phyloP scores from a whole-genome alignment of 2,329 filamentous ascomycete species.

The Ceratocystis harringtonii region DNA sequence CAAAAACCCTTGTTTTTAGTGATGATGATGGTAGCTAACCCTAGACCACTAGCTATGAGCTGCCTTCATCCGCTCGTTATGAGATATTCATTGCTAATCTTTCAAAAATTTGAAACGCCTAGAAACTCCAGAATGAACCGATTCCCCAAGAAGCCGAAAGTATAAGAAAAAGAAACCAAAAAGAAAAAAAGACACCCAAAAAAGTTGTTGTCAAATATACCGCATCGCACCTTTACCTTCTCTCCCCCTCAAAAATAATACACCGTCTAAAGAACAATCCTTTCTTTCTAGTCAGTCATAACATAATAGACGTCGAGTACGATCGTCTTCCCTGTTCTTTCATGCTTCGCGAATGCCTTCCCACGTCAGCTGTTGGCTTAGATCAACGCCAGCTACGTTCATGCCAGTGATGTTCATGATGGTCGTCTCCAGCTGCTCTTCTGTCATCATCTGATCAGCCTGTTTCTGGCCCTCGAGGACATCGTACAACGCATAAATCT shows the following conservation, averaged over 20 bases:
- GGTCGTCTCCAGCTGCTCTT: slow-evolving; percentile 49
- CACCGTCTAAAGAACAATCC: slow-evolving; percentile 7
- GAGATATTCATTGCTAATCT: background rate
- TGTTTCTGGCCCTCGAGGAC: slow-evolving; percentile 67
- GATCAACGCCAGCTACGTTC: slow-evolving; percentile 27
- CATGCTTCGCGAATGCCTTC: slow-evolving; percentile 26
- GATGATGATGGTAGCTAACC: background rate
- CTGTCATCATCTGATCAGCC: slow-evolving; percentile 45
- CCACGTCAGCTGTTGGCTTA: slow-evolving; percentile 30
- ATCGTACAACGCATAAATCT: slow-evolving; percentile 72
- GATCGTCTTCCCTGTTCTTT: background rate
- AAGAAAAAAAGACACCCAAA: slow-evolving; percentile 12
- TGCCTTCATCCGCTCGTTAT: background rate
- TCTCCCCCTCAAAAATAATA: slow-evolving; percentile 4
- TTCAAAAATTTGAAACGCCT: slow-evolving; percentile 11
- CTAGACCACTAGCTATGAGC: background rate
- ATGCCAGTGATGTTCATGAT: slow-evolving; percentile 39
- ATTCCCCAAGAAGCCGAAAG: background rate
- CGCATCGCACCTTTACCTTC: background rate
- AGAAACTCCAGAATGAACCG: slow-evolving; percentile 3
- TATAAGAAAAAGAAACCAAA: background rate
- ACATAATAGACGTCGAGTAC: background rate
- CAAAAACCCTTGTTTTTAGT: background rate
- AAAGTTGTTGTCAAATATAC: background rate
- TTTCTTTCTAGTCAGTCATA: background rate